These are phyloP conservation scores for Austroboletus eburneus DNA, from an alignment of 768 basidiomycete genomes.

Conservation along the genomic window DNA sequence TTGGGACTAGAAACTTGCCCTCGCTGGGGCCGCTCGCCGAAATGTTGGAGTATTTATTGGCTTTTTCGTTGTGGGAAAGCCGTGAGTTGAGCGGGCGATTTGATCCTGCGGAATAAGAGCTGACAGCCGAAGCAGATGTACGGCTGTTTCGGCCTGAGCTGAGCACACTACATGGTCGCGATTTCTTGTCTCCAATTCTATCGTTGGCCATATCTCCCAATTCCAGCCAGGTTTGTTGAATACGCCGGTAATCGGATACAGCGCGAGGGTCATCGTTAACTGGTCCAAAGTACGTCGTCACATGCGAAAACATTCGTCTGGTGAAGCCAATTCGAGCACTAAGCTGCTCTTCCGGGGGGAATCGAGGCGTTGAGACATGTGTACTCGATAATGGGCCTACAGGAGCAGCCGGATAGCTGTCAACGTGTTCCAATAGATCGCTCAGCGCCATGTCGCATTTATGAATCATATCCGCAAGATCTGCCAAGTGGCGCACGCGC, in stretches of 20 bases:
- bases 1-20: slow-evolving; percentile 45
- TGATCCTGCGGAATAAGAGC: slow-evolving; percentile 20
- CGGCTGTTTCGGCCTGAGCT: slow-evolving; percentile 63
- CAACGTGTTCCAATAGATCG: slow-evolving; percentile 80
- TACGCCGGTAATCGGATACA: slow-evolving; percentile 54
- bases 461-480: slow-evolving; percentile 46
- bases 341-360: slow-evolving; percentile 66
- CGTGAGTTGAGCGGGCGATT: slow-evolving; percentile 11
- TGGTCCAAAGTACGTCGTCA: slow-evolving; percentile 38
- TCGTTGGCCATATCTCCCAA: slow-evolving; percentile 79
- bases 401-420: slow-evolving; percentile 71
- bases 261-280: slow-evolving; percentile 61
- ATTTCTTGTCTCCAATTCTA: slow-evolving; percentile 53
- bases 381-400: slow-evolving; percentile 47
- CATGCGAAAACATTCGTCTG: slow-evolving; percentile 42
- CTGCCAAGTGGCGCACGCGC: slow-evolving; percentile 50
- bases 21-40: slow-evolving; percentile 32
- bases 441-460: slow-evolving; percentile 74
- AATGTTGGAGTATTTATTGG: slow-evolving; percentile 27
- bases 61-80: slow-evolving; percentile 22
- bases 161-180: slow-evolving; percentile 60
- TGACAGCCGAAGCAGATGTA: slow-evolving; percentile 44
- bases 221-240: slow-evolving; percentile 78
- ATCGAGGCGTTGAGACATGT: slow-evolving; percentile 37
- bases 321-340: slow-evolving; percentile 62